phyloP scores from a whole-genome alignment of 2,329 filamentous ascomycete genomes.

The Moelleriella libera region DNA sequence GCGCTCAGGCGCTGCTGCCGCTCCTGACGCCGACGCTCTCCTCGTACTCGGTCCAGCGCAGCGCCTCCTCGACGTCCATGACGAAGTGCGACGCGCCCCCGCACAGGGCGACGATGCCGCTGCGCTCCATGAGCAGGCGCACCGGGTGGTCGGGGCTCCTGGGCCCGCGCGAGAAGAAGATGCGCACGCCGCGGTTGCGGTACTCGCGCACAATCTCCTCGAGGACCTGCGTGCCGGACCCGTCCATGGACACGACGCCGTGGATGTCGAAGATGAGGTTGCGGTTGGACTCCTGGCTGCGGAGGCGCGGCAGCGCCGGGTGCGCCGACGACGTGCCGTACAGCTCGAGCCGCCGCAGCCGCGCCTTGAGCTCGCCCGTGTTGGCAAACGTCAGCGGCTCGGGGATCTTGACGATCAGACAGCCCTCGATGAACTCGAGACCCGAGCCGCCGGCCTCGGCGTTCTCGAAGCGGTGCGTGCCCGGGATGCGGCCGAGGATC shows the following conservation, averaged over 20 bases:
- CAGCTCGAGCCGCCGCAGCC: slow-evolving; percentile 69
- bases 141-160: slow-evolving; percentile 36
- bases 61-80: slow-evolving; percentile 67
- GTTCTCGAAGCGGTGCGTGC: slow-evolving; percentile 74
- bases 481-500: slow-evolving; percentile 80
- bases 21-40: slow-evolving; percentile 23
- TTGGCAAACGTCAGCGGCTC: slow-evolving; percentile 96
- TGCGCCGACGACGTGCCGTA: slow-evolving; percentile 81
- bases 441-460: slow-evolving; percentile 59
- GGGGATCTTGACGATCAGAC: slow-evolving; percentile 92
- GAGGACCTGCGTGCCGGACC: slow-evolving; percentile 82
- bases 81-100: slow-evolving; percentile 73
- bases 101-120: slow-evolving; percentile 73
- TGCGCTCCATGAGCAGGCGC: slow-evolving; percentile 58
- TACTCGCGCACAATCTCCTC: slow-evolving; percentile 79
- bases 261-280: slow-evolving; percentile 97
- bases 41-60: slow-evolving; percentile 67
- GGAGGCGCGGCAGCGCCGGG: slow-evolving; percentile 70
- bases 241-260: slow-evolving; percentile 90
- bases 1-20: slow-evolving; percentile 3
- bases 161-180: slow-evolving; percentile 56
- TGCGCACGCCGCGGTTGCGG: slow-evolving; percentile 57
- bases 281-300: slow-evolving; percentile 66
- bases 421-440: slow-evolving; percentile 83
- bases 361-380: slow-evolving; percentile 77